phyloP scores from a whole-genome alignment of 2,329 filamentous ascomycete species.

The Ceratocystis alfenasii region DNA sequence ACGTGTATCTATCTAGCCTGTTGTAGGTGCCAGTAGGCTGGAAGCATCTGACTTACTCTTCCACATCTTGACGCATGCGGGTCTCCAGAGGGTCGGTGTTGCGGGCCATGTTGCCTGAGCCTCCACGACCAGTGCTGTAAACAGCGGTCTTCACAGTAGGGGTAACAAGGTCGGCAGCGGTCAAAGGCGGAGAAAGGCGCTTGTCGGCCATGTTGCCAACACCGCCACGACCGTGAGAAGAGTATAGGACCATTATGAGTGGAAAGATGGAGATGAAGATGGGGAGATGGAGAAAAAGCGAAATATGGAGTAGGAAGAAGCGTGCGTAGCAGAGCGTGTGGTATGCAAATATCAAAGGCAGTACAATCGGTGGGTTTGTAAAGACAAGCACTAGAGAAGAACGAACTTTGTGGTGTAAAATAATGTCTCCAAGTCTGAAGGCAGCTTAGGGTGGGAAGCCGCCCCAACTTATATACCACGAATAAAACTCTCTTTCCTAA shows the following conservation, averaged over 20 bases:
- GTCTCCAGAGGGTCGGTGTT: slow-evolving; percentile 62
- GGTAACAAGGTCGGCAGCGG: slow-evolving; percentile 58
- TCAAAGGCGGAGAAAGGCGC: slow-evolving; percentile 38
- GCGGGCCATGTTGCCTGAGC: slow-evolving; percentile 73
- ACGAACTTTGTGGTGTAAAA: not conserved
- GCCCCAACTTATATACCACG: slow-evolving; percentile 4
- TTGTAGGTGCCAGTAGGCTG: slow-evolving; percentile 14
- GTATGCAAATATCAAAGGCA: not conserved
- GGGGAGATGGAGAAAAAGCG: slow-evolving; percentile 4
- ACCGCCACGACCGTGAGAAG: slow-evolving; percentile 65
- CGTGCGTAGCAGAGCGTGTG: not conserved
- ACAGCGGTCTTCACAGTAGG: slow-evolving; percentile 72
- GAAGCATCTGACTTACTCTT: slow-evolving; percentile 41
- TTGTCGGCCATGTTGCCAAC: slow-evolving; percentile 57
- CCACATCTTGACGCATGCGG: slow-evolving; percentile 71
- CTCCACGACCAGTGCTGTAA: slow-evolving; percentile 82
- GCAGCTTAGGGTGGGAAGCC: not conserved
- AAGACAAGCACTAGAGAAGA: not conserved
- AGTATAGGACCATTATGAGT: slow-evolving; percentile 26
- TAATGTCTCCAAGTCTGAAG: not conserved
- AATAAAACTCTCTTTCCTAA: not conserved
- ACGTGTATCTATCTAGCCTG: not conserved
- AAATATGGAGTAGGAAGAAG: not conserved
- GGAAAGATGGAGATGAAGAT: not conserved
- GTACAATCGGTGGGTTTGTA: not conserved